Conservation (phyloP, 495 filamentous ascomycete genomes). For the Lasiosphaeria hispida region DNA sequence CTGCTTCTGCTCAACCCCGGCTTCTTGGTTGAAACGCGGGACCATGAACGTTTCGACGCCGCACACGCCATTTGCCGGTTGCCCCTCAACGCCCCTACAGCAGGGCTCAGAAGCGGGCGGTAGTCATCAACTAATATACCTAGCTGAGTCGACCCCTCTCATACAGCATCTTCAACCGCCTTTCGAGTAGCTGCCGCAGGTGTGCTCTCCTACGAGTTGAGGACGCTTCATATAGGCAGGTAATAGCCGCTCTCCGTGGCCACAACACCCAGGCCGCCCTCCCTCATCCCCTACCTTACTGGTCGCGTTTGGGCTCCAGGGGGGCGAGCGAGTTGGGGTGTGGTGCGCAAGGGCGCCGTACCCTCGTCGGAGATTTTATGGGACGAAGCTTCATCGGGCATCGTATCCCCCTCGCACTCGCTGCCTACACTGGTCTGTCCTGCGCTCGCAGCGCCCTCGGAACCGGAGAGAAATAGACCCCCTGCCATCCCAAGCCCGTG, state of each 20-base stretch:
- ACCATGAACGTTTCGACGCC: conserved; percentile 12
- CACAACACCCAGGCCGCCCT: too few species aligned
- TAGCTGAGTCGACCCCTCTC: background rate
- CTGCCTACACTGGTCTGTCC: too few species aligned
- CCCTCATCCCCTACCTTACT: background rate
- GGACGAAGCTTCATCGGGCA: conserved; percentile 1
- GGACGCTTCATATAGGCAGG: too few species aligned
- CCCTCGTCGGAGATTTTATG: conserved; percentile 16
- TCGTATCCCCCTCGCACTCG: background rate
- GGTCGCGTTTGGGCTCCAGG: background rate
- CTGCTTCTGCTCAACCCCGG: background rate
- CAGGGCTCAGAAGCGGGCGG: background rate
- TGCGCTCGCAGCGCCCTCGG: background rate
- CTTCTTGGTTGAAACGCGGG: conserved; percentile 17
- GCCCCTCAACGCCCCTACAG: background rate
- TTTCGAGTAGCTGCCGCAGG: too few species aligned
- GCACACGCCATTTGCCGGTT: conserved; percentile 4
- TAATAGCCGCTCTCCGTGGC: too few species aligned
- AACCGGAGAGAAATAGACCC: conserved; percentile 1
- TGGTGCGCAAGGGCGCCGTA: background rate
- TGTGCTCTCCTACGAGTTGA: too few species aligned
- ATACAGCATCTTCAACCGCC: background rate
- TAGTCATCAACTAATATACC: too few species aligned
- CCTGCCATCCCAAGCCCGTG: background rate
- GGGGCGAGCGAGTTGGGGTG: background rate